Base-by-base conservation (phyloP, 1,284 basidiomycete species). In the Mrakiaceae sp. region DNA sequence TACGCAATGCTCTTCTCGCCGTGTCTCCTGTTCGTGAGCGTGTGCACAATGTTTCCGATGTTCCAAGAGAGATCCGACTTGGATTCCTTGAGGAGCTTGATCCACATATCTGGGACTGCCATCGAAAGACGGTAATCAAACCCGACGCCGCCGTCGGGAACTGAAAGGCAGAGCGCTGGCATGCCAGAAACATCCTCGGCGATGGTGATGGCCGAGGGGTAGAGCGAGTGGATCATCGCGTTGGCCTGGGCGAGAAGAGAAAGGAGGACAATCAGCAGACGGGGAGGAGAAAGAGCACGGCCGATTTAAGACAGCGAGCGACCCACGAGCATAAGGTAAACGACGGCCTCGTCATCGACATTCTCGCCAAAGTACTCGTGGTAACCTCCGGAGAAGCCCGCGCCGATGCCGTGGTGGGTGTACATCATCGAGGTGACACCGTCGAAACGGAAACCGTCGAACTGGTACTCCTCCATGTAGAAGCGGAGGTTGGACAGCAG, bases 391-490 rank as follows among this genome's bases (percentile, higher is more conserved):
- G 91, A 95, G 79, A 98, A 98, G 3, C 94, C 95, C 3, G 93
- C 85, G 14, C 95, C 95, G 70, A 98, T 98, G 27, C 95, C 95
- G 76, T 98, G 95, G 73, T 98, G 95, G 47, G 83, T 79, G 78
- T 98, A 98, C 87, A 98, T 93, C 91, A 98, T 98, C 72, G 90
- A 95, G 4, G 95, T 98, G 53, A 98, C 95, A 52, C 95, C 95
- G 71, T 98, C 95, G 74, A 98, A 98, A 56, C 95, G 81, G 84
- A 98, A 98, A 4, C 95, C 95, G 71, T 98, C 95, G 74, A 98
- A 98, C 70, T 84, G 84, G 76, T 89, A 98, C 72, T 92, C 88
- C 67, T 98, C 94, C 78, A 98, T 85, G 81, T 87, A 98, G 80
- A 87, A 98, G 48, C 94, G 84, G 60, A 98, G 79, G 76, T 98